Percentiles rank a stretch among this genome's conserved stretches.
Conservation (phyloP, 306 rosid species). For the Inga leiocalycina region DNA sequence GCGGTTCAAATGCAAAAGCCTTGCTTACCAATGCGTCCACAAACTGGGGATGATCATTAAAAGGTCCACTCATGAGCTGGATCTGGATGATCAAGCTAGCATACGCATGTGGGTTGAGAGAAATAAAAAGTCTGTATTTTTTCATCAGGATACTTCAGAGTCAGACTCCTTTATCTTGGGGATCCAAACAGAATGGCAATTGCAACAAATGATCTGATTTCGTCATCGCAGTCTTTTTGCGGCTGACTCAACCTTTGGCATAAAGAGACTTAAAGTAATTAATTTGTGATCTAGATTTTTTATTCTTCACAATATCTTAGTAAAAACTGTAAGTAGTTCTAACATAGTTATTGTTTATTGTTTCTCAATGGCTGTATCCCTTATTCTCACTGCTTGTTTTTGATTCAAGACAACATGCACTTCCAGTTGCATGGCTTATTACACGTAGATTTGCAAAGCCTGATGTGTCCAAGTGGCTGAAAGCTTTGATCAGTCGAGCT, state of each 20-base stretch:
- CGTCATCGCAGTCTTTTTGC: constrained; percentile 87
- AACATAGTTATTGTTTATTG: constrained; percentile 13
- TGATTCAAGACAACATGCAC: constrained; percentile 94
- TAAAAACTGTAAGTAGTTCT: background rate
- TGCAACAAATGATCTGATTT: constrained; percentile 88
- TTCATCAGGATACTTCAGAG: constrained; percentile 82
- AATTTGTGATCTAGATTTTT: constrained; percentile 3
- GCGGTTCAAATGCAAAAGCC: constrained; percentile 80
- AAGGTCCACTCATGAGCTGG: constrained; percentile 90
- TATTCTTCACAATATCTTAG: constrained; percentile 18
- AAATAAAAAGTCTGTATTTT: constrained; percentile 74
- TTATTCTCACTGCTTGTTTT: constrained; percentile 86
- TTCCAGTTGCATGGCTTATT: constrained; percentile 93
- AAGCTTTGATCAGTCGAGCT: constrained; percentile 66
- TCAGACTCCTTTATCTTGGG: constrained; percentile 84
- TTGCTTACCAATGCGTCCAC: constrained; percentile 91
- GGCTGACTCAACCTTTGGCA: constrained; percentile 85
- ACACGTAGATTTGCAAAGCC: constrained; percentile 90
- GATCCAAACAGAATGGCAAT: constrained; percentile 97
- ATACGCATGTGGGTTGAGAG: constrained; percentile 92
- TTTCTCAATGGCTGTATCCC: constrained; percentile 77
- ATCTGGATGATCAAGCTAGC: constrained; percentile 94
- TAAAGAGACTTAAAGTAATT: constrained; percentile 84
- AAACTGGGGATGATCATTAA: constrained; percentile 91
- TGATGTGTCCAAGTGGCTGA: constrained; percentile 88